phyloP scores from a whole-genome alignment of 257 asterid genomes.

The Solanum gracilifrons region DNA sequence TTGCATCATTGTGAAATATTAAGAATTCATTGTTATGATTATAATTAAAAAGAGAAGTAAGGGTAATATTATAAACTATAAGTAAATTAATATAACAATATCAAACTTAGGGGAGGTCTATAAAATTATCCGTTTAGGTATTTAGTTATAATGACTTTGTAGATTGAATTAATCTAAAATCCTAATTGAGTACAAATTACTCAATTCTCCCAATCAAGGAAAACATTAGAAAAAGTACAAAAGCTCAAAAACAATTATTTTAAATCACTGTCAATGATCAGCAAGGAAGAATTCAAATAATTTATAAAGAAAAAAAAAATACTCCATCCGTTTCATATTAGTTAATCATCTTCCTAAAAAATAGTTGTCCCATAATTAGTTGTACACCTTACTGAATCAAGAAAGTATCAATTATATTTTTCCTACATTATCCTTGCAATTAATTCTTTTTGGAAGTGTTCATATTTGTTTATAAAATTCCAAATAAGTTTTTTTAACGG shows the following conservation, averaged over 20 bases:
- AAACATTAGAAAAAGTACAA: background rate
- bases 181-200: background rate
- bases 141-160: background rate
- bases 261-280: background rate
- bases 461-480: too few relatives aligned
- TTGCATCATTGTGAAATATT: background rate
- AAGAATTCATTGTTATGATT: background rate
- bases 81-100: background rate
- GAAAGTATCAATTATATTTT: too few relatives aligned
- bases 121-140: background rate
- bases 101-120: background rate
- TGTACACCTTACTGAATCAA: too few relatives aligned
- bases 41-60: background rate
- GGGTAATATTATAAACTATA: background rate
- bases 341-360: too few relatives aligned
- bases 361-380: too few relatives aligned
- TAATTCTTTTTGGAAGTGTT: too few relatives aligned
- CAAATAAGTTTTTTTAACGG: too few relatives aligned
- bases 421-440: too few relatives aligned
- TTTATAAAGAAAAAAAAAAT: background rate
- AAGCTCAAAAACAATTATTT: background rate
- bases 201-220: background rate
- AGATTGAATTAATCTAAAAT: background rate
- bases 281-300: background rate
- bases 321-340: too few relatives aligned